Conservation (phyloP, 176 grass and related monocot species). For the Musa troglodytarum region DNA sequence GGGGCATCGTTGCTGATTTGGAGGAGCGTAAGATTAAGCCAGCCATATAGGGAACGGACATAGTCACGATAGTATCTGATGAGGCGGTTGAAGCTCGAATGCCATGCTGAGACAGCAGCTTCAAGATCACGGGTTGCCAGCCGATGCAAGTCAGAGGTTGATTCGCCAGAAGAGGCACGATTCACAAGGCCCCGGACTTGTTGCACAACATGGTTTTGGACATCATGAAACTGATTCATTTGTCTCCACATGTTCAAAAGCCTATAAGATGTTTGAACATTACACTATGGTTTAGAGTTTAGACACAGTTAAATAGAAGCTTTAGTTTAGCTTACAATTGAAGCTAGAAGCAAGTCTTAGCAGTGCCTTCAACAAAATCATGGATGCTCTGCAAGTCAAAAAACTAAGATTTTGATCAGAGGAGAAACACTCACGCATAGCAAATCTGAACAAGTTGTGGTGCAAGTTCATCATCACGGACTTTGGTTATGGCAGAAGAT, state of each 20-base stretch:
- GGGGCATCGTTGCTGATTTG: slow-evolving; percentile 51
- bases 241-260: slow-evolving; percentile 92
- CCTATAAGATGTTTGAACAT: slow-evolving; percentile 32
- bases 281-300: neutral
- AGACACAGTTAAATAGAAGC: neutral
- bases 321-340: neutral
- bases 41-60: slow-evolving; percentile 66
- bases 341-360: no score
- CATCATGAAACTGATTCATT: slow-evolving; percentile 86
- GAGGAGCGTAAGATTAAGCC: slow-evolving; percentile 83
- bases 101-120: slow-evolving; percentile 76
- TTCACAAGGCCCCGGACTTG: slow-evolving; percentile 91
- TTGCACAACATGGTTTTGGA: slow-evolving; percentile 81
- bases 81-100: slow-evolving; percentile 80
- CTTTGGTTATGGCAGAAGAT: slow-evolving; percentile 78
- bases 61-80: slow-evolving; percentile 86
- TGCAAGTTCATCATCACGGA: slow-evolving; percentile 89
- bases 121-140: slow-evolving; percentile 86
- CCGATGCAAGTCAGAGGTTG: slow-evolving; percentile 85
- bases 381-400: no score
- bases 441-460: slow-evolving; percentile 97
- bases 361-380: neutral
- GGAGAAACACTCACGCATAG: slow-evolving; percentile 49
- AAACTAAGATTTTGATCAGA: neutral
- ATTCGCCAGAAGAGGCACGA: slow-evolving; percentile 43